phyloP scores from a whole-genome alignment of 768 basidiomycete genomes.

The Leucocoprinus leucothites region DNA sequence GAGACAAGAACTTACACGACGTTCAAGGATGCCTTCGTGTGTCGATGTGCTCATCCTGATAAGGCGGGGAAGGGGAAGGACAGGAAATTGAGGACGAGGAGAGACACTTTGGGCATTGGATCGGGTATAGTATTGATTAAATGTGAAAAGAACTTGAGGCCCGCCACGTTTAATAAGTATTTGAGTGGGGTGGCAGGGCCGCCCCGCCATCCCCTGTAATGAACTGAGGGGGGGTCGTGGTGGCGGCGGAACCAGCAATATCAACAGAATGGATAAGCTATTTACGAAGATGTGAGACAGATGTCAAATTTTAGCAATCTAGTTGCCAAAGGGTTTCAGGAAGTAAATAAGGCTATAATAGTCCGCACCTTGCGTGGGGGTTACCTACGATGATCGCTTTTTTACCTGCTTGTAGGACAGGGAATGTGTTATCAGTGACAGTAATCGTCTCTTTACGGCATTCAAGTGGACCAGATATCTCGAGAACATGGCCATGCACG shows the following conservation, averaged over 20 bases:
- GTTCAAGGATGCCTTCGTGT: slow-evolving; percentile 96
- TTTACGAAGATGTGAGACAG: slow-evolving; percentile 27
- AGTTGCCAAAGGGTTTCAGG: no score
- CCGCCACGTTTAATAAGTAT: slow-evolving; percentile 47
- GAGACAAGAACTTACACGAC: slow-evolving; percentile 62
- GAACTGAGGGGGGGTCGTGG: slow-evolving; percentile 9
- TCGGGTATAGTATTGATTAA: slow-evolving; percentile 46
- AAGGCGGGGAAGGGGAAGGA: slow-evolving; percentile 62
- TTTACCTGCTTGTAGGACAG: slow-evolving; percentile 43
- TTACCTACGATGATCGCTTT: slow-evolving; percentile 68
- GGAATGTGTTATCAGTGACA: slow-evolving; percentile 43
- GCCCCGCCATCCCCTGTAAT: no score
- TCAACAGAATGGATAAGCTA: no score
- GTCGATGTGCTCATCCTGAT: slow-evolving; percentile 43
- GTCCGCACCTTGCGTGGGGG: background rate
- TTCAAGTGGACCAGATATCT: slow-evolving; percentile 77
- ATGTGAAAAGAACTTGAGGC: slow-evolving; percentile 57
- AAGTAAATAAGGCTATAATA: no score
- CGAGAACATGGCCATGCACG: slow-evolving; percentile 56
- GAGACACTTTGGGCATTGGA: slow-evolving; percentile 45
- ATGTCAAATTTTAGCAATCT: slow-evolving; percentile 45
- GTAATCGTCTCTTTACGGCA: slow-evolving; percentile 59
- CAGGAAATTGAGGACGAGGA: slow-evolving; percentile 66
- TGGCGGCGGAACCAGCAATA: no score
- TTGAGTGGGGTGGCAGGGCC: slow-evolving; percentile 35